phyloP scores from a whole-genome alignment of 495 filamentous ascomycete species.

The Jackrogersella minutella region DNA sequence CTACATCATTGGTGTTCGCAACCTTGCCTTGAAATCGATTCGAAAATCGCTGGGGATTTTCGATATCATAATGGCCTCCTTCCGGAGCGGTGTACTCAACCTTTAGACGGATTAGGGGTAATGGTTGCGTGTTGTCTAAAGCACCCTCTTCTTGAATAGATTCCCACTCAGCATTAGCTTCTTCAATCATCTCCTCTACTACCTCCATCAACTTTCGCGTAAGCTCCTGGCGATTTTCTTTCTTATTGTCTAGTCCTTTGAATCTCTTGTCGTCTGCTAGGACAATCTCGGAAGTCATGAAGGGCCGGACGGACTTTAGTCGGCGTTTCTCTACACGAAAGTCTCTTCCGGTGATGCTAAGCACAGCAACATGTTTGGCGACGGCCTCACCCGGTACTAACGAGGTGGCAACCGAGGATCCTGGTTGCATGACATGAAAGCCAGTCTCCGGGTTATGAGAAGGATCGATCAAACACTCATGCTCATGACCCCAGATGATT shows the following conservation, averaged over 20 bases:
- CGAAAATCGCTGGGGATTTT: slow-evolving; percentile 97
- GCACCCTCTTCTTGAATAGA: slow-evolving; percentile 66
- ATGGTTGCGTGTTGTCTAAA: slow-evolving; percentile 68
- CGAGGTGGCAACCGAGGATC: slow-evolving; percentile 94
- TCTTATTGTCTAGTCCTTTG: slow-evolving; percentile 76
- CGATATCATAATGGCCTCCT: slow-evolving; percentile 84
- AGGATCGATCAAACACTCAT: slow-evolving; percentile 93
- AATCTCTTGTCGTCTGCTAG: slow-evolving; percentile 79
- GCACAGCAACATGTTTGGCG: slow-evolving; percentile 85
- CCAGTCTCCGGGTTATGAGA: slow-evolving; percentile 80
- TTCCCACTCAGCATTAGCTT: slow-evolving; percentile 84
- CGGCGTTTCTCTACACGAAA: slow-evolving; percentile 84
- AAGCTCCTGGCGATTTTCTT: slow-evolving; percentile 81
- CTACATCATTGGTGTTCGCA: slow-evolving; percentile 91
- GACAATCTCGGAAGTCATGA: slow-evolving; percentile 84
- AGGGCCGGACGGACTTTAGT: slow-evolving; percentile 88
- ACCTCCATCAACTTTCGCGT: slow-evolving; percentile 77
- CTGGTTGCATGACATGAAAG: slow-evolving; percentile 97
- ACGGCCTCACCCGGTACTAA: slow-evolving; percentile 90
- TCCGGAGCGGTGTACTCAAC: slow-evolving; percentile 92
- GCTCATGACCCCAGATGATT: slow-evolving; percentile 96
- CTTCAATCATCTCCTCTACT: slow-evolving; percentile 84
- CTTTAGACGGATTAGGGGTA: slow-evolving; percentile 85
- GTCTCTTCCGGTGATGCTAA: slow-evolving; percentile 82
- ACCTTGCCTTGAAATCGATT: slow-evolving; percentile 90